Conservation (phyloP, 164 flowering plant species). For the Vitis amurensis region DNA sequence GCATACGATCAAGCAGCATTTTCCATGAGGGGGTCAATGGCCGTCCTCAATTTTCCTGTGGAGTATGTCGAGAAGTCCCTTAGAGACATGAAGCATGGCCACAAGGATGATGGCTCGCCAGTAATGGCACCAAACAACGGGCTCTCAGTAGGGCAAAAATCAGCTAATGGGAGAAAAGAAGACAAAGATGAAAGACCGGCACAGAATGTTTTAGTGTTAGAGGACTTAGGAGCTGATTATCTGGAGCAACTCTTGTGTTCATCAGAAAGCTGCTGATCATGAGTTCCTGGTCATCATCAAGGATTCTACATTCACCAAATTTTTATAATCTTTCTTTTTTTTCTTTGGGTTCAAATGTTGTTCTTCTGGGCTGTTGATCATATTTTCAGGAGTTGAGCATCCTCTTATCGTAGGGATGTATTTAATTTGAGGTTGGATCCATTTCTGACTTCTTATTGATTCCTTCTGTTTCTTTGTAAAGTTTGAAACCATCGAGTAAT, state of each 20-base stretch:
- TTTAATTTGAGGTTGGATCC: too few relatives aligned
- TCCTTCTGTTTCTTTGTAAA: too few relatives aligned
- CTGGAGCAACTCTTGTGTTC: slow-evolving; percentile 48
- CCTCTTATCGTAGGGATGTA: too few relatives aligned
- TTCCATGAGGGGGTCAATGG: slow-evolving; percentile 49
- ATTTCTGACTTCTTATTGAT: too few relatives aligned
- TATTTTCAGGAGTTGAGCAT: too few relatives aligned
- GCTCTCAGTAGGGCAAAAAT: slow-evolving; percentile 40
- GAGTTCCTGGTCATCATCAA: too few relatives aligned
- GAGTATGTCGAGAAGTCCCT: slow-evolving; percentile 53
- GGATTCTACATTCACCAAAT: too few relatives aligned
- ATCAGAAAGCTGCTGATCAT: slow-evolving; percentile 13
- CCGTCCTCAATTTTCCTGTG: slow-evolving; percentile 57
- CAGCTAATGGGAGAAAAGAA: not conserved
- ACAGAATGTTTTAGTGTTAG: slow-evolving; percentile 41
- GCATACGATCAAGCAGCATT: slow-evolving; percentile 80
- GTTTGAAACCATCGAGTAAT: too few relatives aligned
- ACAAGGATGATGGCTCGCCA: slow-evolving; percentile 51
- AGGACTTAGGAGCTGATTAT: slow-evolving; percentile 59
- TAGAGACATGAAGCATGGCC: slow-evolving; percentile 24
- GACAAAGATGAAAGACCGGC: not conserved
- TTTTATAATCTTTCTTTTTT: too few relatives aligned
- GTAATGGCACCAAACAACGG: slow-evolving; percentile 54
- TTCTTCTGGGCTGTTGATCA: too few relatives aligned
- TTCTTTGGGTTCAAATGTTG: too few relatives aligned